These are phyloP conservation scores for Singerocomus inundabilis DNA, from an alignment of 1,284 basidiomycete genomes.

Conservation along the genomic window DNA sequence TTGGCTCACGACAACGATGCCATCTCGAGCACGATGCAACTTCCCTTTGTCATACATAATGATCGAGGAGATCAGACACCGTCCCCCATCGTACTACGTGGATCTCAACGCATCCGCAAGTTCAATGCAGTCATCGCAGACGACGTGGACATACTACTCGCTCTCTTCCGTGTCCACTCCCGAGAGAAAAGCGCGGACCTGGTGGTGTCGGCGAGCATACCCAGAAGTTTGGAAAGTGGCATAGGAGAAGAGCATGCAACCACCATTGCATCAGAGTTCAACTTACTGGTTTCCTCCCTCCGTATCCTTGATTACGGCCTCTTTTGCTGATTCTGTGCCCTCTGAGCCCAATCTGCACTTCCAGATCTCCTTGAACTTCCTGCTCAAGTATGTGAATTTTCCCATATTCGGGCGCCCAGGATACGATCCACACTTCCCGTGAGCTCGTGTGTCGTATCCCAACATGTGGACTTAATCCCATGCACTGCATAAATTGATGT, in stretches of 20 bases:
- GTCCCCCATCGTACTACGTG: conserved; percentile 60
- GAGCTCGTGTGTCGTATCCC: neutral
- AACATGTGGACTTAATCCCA: conserved; percentile 12
- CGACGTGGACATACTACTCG: conserved; percentile 76
- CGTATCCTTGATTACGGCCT: conserved; percentile 71
- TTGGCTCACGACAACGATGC: conserved; percentile 93
- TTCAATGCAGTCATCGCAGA: conserved; percentile 62
- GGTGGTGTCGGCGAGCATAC: conserved; percentile 81
- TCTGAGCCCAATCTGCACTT: neutral
- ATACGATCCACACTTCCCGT: neutral
- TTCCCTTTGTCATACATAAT: conserved; percentile 35
- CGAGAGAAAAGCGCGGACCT: conserved; percentile 68
- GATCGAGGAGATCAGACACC: conserved; percentile 51
- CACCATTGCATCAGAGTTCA: conserved; percentile 51
- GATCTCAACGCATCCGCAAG: conserved; percentile 73
- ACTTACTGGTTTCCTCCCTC: conserved; percentile 56
- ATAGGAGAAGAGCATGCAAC: conserved; percentile 37
- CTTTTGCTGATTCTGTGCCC: conserved; percentile 53
- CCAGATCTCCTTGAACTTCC: neutral
- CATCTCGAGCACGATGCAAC: conserved; percentile 45
- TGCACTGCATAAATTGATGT: neutral
- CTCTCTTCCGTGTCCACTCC: conserved; percentile 70
- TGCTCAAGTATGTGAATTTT: neutral
- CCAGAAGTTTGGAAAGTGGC: conserved; percentile 47
- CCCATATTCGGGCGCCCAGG: neutral